These are phyloP conservation scores for Dactylellina cionopaga DNA, from an alignment of 2,329 filamentous ascomycete species.

Conservation along the genomic window DNA sequence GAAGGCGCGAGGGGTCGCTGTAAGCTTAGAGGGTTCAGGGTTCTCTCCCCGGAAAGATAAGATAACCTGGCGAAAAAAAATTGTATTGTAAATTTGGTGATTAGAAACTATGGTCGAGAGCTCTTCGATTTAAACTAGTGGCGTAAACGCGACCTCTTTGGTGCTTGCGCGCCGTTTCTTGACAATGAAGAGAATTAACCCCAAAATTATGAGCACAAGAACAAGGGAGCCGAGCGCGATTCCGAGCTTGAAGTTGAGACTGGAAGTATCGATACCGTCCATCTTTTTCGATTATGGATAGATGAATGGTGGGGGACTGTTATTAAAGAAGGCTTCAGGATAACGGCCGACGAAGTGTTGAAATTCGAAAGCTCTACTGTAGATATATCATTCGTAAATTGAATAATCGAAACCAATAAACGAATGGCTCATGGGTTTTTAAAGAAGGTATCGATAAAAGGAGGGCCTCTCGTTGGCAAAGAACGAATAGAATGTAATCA, in stretches of 20 bases:
- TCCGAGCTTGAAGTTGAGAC: conserved; percentile 18
- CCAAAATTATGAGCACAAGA: conserved; percentile 15
- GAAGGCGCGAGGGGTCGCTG: too few relatives aligned
- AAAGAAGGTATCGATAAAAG: too few relatives aligned
- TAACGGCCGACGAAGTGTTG: too few relatives aligned
- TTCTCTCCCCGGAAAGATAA: too few relatives aligned
- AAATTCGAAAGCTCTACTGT: too few relatives aligned
- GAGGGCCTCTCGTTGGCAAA: background rate
- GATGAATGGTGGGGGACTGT: background rate
- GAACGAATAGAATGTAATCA: conserved; percentile 15
- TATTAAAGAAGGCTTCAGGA: background rate
- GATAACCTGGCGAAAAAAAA: too few relatives aligned
- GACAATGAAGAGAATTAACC: conserved; percentile 15
- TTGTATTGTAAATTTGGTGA: too few relatives aligned
- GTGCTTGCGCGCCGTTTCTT: conserved; percentile 11
- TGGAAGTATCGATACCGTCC: conserved; percentile 8
- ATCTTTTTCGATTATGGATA: conserved; percentile 1
- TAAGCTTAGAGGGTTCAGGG: background rate
- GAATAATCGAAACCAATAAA: too few relatives aligned
- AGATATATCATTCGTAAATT: too few relatives aligned
- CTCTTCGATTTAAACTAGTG: conserved; percentile 6
- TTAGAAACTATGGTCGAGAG: background rate
- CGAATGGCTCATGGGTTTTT: background rate
- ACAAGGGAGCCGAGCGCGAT: conserved; percentile 22
- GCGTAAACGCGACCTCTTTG: conserved; percentile 14